These are phyloP conservation scores for Zoysia matrella DNA, from an alignment of 202 grass and related monocot species.

Conservation along the genomic window DNA sequence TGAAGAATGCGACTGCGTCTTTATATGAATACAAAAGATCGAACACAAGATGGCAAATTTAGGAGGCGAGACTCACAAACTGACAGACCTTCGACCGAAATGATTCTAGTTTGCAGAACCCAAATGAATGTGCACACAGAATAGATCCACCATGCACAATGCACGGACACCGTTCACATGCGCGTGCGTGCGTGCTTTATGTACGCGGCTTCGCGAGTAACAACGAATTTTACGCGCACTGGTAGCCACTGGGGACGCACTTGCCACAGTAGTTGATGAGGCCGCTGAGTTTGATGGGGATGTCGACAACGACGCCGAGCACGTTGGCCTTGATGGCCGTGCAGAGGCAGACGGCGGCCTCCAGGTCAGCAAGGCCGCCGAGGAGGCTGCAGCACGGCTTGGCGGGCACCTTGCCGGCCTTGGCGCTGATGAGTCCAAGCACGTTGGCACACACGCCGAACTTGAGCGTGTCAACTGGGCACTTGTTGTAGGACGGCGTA, in stretches of 20 bases:
- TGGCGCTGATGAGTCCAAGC: constrained; percentile 57
- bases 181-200: background rate
- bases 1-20: background rate
- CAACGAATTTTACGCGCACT: constrained; percentile 37
- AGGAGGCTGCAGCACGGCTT: constrained; percentile 73
- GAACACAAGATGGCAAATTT: background rate
- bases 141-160: background rate
- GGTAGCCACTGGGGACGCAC: constrained; percentile 59
- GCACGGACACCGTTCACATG: constrained; percentile 24
- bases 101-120: constrained; percentile 33
- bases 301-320: constrained; percentile 54
- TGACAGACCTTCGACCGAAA: background rate
- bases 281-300: constrained; percentile 68
- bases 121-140: background rate
- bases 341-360: constrained; percentile 85
- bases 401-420: constrained; percentile 49
- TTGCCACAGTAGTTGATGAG: constrained; percentile 87
- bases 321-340: constrained; percentile 67
- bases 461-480: constrained; percentile 75
- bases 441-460: constrained; percentile 66
- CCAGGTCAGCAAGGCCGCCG: constrained; percentile 53
- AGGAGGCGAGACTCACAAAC: background rate
- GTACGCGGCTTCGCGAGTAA: constrained; percentile 17
- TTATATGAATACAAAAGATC: background rate
- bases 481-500: constrained; percentile 31